phyloP scores from a whole-genome alignment of 768 basidiomycete species.

The Paxillus ammoniavirescens region DNA sequence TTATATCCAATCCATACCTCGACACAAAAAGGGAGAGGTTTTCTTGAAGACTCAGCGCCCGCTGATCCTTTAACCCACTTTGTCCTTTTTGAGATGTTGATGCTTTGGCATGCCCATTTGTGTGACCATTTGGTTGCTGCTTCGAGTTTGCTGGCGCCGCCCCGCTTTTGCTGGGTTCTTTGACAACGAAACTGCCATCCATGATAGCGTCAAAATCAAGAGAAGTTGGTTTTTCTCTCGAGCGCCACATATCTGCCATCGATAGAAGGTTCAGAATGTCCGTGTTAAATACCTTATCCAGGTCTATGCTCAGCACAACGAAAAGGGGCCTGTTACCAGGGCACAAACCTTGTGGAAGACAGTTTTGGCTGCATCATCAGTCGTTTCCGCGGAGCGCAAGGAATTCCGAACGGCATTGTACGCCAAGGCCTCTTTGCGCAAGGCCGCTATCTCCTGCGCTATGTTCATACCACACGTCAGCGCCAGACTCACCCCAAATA shows the following conservation, averaged over 20 bases:
- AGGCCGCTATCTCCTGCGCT: slow-evolving; percentile 89
- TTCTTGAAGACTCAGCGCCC: slow-evolving; percentile 71
- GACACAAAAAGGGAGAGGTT: slow-evolving; percentile 81
- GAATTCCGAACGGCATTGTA: slow-evolving; percentile 79
- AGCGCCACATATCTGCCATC: slow-evolving; percentile 98
- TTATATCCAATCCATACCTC: slow-evolving; percentile 50
- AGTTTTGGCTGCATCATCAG: slow-evolving; percentile 55
- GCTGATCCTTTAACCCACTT: slow-evolving; percentile 75
- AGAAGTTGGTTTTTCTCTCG: slow-evolving; percentile 81
- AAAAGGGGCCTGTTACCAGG: background rate
- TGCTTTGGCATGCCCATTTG: slow-evolving; percentile 11
- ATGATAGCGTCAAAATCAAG: slow-evolving; percentile 80
- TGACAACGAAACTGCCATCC: slow-evolving; percentile 55
- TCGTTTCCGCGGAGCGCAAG: slow-evolving; percentile 43
- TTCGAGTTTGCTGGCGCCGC: slow-evolving; percentile 16
- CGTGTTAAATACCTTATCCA: slow-evolving; percentile 72
- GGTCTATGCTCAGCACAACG: background rate
- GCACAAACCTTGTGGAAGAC: slow-evolving; percentile 80
- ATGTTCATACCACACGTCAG: slow-evolving; percentile 2
- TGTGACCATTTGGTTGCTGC: slow-evolving; percentile 25
- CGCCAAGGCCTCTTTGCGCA: slow-evolving; percentile 86
- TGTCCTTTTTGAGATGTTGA: slow-evolving; percentile 14
- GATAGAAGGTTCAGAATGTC: slow-evolving; percentile 87
- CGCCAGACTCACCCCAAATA: background rate
- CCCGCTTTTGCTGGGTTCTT: slow-evolving; percentile 21